A percentile compares a stretch with the other conserved stretches of the same genome.
phyloP scores from a whole-genome alignment of 805 yeast species.

The Scheffersomyces amazonensis region DNA sequence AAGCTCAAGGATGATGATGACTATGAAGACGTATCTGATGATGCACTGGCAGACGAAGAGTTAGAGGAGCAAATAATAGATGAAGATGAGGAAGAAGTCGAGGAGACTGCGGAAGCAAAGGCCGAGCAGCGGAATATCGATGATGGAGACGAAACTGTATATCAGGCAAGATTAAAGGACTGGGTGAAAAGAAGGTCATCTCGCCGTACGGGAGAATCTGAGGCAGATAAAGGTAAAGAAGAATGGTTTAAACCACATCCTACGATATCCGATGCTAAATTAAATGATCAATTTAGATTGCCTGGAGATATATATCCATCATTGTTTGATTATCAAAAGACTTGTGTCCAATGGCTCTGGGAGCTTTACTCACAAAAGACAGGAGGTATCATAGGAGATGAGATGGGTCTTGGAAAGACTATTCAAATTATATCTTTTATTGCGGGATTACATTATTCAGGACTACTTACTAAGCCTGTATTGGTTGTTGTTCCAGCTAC shows the following conservation, averaged over 20 bases:
- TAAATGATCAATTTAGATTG: slow-evolving; percentile 65
- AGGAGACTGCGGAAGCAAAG: slow-evolving; percentile 6
- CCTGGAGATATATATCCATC: slow-evolving; percentile 92
- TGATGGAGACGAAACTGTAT: slow-evolving; percentile 76
- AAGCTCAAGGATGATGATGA: slow-evolving; percentile 6
- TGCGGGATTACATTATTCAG: slow-evolving; percentile 87
- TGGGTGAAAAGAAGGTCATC: slow-evolving; percentile 60
- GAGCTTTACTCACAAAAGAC: slow-evolving; percentile 85
- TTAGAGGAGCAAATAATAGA: slow-evolving; percentile 8
- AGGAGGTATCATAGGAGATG: slow-evolving; percentile 97
- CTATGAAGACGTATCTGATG: slow-evolving; percentile 15
- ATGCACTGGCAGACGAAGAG: slow-evolving; percentile 8
- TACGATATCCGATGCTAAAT: slow-evolving; percentile 63
- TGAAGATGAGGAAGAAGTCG: slow-evolving; percentile 2
- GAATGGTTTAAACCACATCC: slow-evolving; percentile 86
- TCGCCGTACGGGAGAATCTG: slow-evolving; percentile 25
- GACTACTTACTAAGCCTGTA: slow-evolving; percentile 70
- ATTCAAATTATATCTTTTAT: slow-evolving; percentile 87
- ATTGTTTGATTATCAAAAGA: slow-evolving; percentile 88
- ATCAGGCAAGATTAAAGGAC: slow-evolving; percentile 53
- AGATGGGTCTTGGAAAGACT: slow-evolving; percentile 97
- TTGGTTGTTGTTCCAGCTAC: slow-evolving; percentile 95
- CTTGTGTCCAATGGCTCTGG: slow-evolving; percentile 97
- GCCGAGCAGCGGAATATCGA: slow-evolving; percentile 46
- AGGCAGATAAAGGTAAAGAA: slow-evolving; percentile 16